Evolutionary conservation across 2,329 filamentous ascomycete genomes (phyloP), one percentile per base, ranked within the genome.

Genomic region (Helicocarpus griseus): DNA sequence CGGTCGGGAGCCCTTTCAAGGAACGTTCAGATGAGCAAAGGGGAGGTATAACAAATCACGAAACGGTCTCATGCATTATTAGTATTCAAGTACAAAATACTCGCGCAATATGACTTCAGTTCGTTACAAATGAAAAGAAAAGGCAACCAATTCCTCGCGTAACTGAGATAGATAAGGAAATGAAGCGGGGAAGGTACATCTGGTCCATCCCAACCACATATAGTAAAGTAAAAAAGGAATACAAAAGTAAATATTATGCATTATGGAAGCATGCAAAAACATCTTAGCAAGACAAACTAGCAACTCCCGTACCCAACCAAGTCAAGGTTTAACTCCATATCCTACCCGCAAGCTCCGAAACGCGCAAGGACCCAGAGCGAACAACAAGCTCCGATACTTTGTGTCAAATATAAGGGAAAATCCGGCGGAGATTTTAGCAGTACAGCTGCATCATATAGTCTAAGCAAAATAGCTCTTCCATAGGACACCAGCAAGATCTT

Each of bases 381-480:
- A n/a, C n/a, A n/a, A n/a, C n/a, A 21, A 33, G 45, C 36, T 47
- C 31, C 29, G 36, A 26, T 47, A 36, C 21, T 35, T 22, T 36
- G 8, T 14, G 29, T 5, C 5, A 13, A 5, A 19, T 24, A 21
- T 26, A 8, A 35, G 31, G 31, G 17, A 17, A 8, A n/a, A 22
- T 9, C 11, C 8, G 22, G 6, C 44, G 17, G 9, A 13, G 9
- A 9, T 28, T 26, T n/a, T 2, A 26, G 11, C 9, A 4, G 22
- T 8, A 28, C 8, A n/a, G 29, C 21, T 24, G 19, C 19, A 8
- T 13, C 21, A 29, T 31, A 41, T 5, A 19, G 7, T 26, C 29
- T 50, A 95, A 38, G 90, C 94, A 74, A 98, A 98, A 67, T 98
- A 98, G 69, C 91, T 97, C 83, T 98, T 98, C 93, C 93, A 98